Evolutionary conservation across 768 basidiomycete genomes (phyloP).

Genomic region (Amanita brunnescens): DNA sequence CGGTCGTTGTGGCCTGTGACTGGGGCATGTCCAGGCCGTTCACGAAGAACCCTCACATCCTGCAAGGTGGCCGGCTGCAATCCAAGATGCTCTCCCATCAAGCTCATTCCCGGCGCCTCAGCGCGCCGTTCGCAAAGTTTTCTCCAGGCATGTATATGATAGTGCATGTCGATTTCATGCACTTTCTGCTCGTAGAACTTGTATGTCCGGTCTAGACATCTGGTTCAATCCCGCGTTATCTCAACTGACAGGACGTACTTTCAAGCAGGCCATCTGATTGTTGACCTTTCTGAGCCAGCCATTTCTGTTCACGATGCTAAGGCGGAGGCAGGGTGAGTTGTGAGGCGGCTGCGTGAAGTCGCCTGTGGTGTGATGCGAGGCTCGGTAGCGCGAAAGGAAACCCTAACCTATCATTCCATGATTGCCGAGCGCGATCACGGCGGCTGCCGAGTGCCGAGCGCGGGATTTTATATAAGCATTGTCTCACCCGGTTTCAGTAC

Average conservation of each 20-base stretch:
- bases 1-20: too few relatives aligned
- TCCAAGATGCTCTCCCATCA: constrained; percentile 19
- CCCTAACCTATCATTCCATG: too few relatives aligned
- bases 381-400: too few relatives aligned
- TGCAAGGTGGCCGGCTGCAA: constrained; percentile 10
- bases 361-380: neutral
- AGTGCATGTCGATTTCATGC: constrained; percentile 20
- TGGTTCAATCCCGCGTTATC: too few relatives aligned
- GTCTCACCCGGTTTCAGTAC: too few relatives aligned
- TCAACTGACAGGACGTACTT: neutral
- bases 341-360: constrained; percentile 6
- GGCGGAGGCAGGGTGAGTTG: constrained; percentile 11
- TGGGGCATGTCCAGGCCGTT: neutral
- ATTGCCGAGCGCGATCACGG: too few relatives aligned
- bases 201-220: constrained; percentile 11
- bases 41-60: constrained; percentile 7
- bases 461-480: too few relatives aligned
- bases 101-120: constrained; percentile 13
- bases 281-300: constrained; percentile 15
- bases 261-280: constrained; percentile 1
- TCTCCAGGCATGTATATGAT: constrained; percentile 17
- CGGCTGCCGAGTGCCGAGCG: too few relatives aligned
- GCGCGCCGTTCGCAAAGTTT: neutral
- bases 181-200: constrained; percentile 26
- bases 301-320: constrained; percentile 16